These are phyloP conservation scores for Desmodesmus armatus DNA, from an alignment of 139 green algal species.

Conservation along the genomic window DNA sequence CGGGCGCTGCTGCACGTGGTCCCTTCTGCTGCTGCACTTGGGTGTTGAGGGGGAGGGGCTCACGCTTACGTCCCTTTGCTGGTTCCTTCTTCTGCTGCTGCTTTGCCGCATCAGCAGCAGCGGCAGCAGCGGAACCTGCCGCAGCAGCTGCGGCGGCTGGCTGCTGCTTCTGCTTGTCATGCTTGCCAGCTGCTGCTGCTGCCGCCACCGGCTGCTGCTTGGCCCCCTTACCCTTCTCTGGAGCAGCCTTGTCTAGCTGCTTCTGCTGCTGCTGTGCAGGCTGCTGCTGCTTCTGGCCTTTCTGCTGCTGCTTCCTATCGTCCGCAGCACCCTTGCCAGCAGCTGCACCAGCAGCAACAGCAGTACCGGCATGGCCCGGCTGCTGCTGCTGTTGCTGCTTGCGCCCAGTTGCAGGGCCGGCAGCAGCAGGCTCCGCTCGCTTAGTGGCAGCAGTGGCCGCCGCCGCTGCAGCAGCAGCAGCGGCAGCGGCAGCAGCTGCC, in stretches of 20 bases:
- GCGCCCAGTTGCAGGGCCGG: not conserved
- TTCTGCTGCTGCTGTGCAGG: not conserved
- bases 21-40: not conserved
- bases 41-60: constrained; percentile 7
- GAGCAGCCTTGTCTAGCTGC: not conserved
- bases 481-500: not conserved
- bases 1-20: not conserved
- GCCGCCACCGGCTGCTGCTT: not conserved
- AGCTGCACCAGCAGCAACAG: not conserved
- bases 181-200: not conserved
- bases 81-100: not conserved
- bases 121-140: not conserved
- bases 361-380: not conserved
- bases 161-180: not conserved
- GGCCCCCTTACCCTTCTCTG: too few relatives aligned
- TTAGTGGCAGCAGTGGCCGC: not conserved
- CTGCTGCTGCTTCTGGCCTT: not conserved
- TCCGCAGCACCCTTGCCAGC: not conserved
- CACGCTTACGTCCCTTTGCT: not conserved
- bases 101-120: not conserved
- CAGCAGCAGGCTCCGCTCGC: not conserved
- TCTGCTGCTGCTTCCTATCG: not conserved
- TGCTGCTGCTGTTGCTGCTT: too few relatives aligned
- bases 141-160: too few relatives aligned
- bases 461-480: not conserved